Evolutionary conservation across 1,284 basidiomycete genomes (phyloP), one percentile per base, ranked within the genome.

Genomic region (Pisolithus thermaeus): DNA sequence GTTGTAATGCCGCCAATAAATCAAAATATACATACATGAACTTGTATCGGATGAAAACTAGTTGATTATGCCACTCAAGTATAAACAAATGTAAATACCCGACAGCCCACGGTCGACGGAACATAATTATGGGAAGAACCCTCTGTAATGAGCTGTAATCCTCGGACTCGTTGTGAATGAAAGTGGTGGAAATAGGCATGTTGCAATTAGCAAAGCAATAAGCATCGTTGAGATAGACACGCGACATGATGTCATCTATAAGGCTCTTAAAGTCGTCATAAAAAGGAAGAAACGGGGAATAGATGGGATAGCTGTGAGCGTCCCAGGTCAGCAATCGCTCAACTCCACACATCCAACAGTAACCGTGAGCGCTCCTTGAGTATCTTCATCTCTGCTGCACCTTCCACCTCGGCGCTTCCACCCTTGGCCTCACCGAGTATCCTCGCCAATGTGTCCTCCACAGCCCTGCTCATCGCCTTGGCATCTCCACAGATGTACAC

Each of bases 401-500:
- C 95, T 69, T 95, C 95, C 5, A 88, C 84, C 61, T 87, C 87
- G 7, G 81, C 83, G 39, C 78, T 83, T 30, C 92, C 92, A 47
- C 92, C 92, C 76, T 94, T 96, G 16, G 91, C 93, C 70, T 95
- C 90, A 22, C 87, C 94, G n/a, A 99, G 77, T 61, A 98, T 92
- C 62, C 77, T 78, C 53, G 83, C 83, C 43, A 99, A 75, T 32
- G 83, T 79, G 61, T 92, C 90, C 73, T 99, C 97, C 30, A 99
- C 96, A 46, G 88, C 81, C 69, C 93, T 94, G 65, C 86, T 86
- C 96, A 99, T 99, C 68, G 80, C 84, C 79, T 93, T 95, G 48
- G 94, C 96, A 65, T 99, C 96, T 66, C 97, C 96, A 63, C 96
- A 98, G 58, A 95, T 88, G 71, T 94, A 95, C 11, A 96, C 80